A percentile compares a stretch with the other conserved stretches of the same genome.
Evolutionary conservation across 2,329 filamentous ascomycete genomes (phyloP).

Genomic region (Aspergillus niger): DNA sequence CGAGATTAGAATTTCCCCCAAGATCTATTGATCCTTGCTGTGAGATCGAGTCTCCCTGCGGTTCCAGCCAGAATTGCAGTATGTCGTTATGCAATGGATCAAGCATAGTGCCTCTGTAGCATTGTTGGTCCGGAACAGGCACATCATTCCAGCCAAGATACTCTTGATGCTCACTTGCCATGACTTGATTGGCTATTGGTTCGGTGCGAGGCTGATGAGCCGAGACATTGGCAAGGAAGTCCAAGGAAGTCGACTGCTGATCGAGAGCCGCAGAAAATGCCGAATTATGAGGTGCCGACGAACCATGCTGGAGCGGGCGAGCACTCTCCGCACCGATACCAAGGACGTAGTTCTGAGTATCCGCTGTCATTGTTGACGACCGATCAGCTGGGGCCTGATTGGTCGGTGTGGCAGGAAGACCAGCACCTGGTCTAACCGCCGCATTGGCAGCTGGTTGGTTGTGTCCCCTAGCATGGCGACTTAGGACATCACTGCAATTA

Average conservation of each 20-base stretch:
- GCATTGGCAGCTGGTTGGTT: conserved; percentile 29
- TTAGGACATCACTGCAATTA: conserved; percentile 49
- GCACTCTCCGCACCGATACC: conserved; percentile 17
- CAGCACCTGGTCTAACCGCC: conserved; percentile 27
- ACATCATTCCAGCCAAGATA: conserved; percentile 38
- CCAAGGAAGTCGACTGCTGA: conserved; percentile 40
- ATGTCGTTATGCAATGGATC: conserved; percentile 35
- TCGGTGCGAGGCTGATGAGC: conserved; percentile 36
- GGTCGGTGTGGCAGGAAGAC: conserved; percentile 24
- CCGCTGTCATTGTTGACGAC: conserved; percentile 22
- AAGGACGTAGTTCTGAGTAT: conserved; percentile 22
- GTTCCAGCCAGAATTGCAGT: conserved; percentile 41
- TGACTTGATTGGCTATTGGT: conserved; percentile 30
- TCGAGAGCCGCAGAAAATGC: conserved; percentile 33
- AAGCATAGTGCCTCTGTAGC: conserved; percentile 27
- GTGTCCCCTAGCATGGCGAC: conserved; percentile 55
- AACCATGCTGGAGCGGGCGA: conserved; percentile 20
- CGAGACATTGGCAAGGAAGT: conserved; percentile 43
- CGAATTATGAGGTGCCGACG: conserved; percentile 26
- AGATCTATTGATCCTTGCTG: conserved; percentile 34
- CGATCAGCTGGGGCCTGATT: conserved; percentile 31
- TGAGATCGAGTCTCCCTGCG: conserved; percentile 32
- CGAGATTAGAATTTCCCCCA: conserved; percentile 27
- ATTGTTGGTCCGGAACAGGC: conserved; percentile 22
- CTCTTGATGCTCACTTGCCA: conserved; percentile 31